phyloP scores from a whole-genome alignment of 106 monocot genomes.

The Ottelia alismoides region DNA sequence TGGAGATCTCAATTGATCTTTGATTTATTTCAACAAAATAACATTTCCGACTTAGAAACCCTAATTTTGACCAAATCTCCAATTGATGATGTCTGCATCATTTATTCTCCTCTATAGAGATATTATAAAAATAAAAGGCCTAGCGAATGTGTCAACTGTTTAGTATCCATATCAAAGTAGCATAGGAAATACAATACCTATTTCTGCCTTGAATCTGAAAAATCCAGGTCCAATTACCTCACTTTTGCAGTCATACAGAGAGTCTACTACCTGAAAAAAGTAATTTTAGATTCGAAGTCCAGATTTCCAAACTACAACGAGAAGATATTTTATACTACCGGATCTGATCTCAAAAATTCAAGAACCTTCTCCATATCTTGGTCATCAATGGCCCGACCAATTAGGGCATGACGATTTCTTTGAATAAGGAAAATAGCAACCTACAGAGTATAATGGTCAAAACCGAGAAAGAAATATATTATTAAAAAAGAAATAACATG shows the following conservation, averaged over 20 bases:
- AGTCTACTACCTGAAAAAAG: slow-evolving; percentile 70
- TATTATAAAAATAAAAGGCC: no score
- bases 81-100: no score
- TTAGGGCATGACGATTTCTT: slow-evolving; percentile 88
- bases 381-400: slow-evolving; percentile 97
- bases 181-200: slow-evolving; percentile 53
- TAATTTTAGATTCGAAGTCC: background rate
- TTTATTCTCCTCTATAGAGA: no score
- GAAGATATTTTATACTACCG: slow-evolving; percentile 22
- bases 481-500: no score
- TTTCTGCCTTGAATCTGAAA: slow-evolving; percentile 99
- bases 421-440: slow-evolving; percentile 99
- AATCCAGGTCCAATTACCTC: slow-evolving; percentile 99
- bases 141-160: no score
- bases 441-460: slow-evolving; percentile 25
- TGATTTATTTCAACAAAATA: no score
- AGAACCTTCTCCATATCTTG: slow-evolving; percentile 97
- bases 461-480: no score
- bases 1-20: no score
- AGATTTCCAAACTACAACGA: background rate
- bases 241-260: slow-evolving; percentile 98
- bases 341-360: slow-evolving; percentile 85
- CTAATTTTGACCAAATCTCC: no score
- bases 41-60: no score
- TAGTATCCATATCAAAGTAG: no score